Conservation (phyloP, 805 yeast species). For the Schwanniomyces sp. region DNA sequence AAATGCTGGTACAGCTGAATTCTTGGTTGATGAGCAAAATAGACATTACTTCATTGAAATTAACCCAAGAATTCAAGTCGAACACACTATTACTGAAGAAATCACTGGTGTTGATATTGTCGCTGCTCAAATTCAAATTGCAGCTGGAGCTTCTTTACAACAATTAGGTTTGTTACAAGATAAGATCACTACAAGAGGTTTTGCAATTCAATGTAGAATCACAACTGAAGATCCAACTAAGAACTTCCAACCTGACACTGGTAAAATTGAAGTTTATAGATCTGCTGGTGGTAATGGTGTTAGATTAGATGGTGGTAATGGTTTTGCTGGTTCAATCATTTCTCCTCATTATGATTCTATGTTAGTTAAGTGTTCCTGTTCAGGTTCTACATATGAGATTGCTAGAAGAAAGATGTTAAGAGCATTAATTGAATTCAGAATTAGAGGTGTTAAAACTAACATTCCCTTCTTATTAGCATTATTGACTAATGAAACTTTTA, state of each 20-base stretch:
- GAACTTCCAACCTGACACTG: constrained; percentile 98
- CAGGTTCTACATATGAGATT: constrained; percentile 96
- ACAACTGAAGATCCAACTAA: constrained; percentile 97
- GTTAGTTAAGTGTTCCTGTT: constrained; percentile 96
- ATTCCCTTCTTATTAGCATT: constrained; percentile 93
- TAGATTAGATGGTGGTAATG: constrained; percentile 97
- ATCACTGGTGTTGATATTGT: constrained; percentile 97
- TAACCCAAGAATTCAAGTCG: constrained; percentile 97
- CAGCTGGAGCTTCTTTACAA: constrained; percentile 93
- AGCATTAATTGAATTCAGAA: constrained; percentile 94
- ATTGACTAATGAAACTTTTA: constrained; percentile 85
- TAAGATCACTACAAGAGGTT: constrained; percentile 92
- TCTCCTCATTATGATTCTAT: constrained; percentile 97
- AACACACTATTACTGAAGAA: constrained; percentile 98
- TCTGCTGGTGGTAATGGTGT: constrained; percentile 99
- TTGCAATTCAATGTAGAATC: constrained; percentile 98
- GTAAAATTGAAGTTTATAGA: constrained; percentile 95
- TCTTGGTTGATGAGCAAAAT: constrained; percentile 87
- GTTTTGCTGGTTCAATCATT: constrained; percentile 94
- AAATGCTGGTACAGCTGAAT: constrained; percentile 99
- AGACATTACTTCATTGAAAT: constrained; percentile 97
- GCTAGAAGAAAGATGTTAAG: constrained; percentile 97
- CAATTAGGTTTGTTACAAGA: constrained; percentile 94
- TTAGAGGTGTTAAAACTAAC: constrained; percentile 98
- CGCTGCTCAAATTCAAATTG: constrained; percentile 98